Evolutionary conservation across 345 rosid genomes (phyloP).

Genomic region (Lenwebbia sp.): DNA sequence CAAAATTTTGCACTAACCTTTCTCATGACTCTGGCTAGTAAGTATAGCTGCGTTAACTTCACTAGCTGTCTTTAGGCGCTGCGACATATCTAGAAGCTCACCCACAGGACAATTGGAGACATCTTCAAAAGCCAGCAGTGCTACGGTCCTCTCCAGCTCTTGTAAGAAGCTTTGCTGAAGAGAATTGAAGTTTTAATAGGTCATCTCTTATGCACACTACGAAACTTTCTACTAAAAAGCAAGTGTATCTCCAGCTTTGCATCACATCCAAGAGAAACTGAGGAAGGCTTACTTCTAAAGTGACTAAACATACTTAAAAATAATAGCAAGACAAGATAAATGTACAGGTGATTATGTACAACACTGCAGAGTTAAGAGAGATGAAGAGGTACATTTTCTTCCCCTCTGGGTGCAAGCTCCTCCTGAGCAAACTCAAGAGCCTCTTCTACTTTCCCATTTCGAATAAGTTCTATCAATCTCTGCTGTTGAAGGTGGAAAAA

Average conservation of each 20-base stretch:
- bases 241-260: not conserved
- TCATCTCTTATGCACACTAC: not conserved
- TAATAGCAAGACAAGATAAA: not conserved
- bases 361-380: not conserved
- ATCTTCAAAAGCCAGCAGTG: conserved; percentile 87
- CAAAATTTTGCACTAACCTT: conserved; percentile 30
- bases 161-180: conserved; percentile 77
- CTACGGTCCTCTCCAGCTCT: conserved; percentile 94
- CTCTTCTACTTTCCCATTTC: conserved; percentile 84
- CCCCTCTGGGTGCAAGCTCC: conserved; percentile 98
- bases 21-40: conserved; percentile 96
- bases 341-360: not conserved
- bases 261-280: not conserved
- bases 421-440: conserved; percentile 98
- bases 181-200: not conserved
- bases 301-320: not conserved
- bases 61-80: conserved; percentile 90
- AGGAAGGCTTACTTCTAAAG: not conserved
- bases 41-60: conserved; percentile 98
- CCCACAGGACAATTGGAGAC: conserved; percentile 77
- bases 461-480: conserved; percentile 86
- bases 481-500: conserved; percentile 99
- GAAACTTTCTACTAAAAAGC: not conserved
- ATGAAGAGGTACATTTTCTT: conserved; percentile 55
- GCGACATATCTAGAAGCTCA: conserved; percentile 82